Evolutionary conservation across 2,329 filamentous ascomycete species (phyloP).

Genomic region (Ceratocystis lukuohia): DNA sequence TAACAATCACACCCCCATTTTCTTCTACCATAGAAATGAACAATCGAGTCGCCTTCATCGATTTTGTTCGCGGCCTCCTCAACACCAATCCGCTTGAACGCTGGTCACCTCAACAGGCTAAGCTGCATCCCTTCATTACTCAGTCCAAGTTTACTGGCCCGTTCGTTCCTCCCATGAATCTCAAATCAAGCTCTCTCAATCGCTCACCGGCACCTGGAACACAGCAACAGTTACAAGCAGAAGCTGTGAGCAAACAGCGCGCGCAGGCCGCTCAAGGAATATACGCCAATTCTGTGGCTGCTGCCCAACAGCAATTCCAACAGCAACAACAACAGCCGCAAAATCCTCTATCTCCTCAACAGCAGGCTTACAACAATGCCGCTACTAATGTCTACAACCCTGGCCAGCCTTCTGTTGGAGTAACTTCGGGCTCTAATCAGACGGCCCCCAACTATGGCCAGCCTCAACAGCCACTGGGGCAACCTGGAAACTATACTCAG

Average conservation of each 20-base stretch:
- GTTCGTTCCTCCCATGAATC: constrained; percentile 92
- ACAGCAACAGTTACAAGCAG: constrained; percentile 89
- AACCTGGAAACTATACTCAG: constrained; percentile 4
- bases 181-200: constrained; percentile 74
- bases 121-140: constrained; percentile 94
- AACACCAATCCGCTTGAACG: constrained; percentile 92
- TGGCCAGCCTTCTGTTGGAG: constrained; percentile 23
- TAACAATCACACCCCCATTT: neutral
- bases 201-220: constrained; percentile 85
- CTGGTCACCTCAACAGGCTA: constrained; percentile 96
- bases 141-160: constrained; percentile 94
- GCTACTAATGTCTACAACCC: constrained; percentile 28
- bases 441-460: constrained; percentile 26
- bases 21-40: constrained; percentile 66
- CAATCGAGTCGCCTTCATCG: constrained; percentile 92
- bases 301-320: constrained; percentile 20
- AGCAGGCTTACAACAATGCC: constrained; percentile 31
- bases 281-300: constrained; percentile 53
- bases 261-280: constrained; percentile 53
- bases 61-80: constrained; percentile 85
- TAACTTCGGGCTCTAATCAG: constrained; percentile 9
- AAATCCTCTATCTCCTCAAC: constrained; percentile 23
- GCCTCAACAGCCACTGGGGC: constrained; percentile 8
- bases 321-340: constrained; percentile 17
- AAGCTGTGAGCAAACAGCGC: constrained; percentile 84